These are phyloP conservation scores for Apiotrichum brassicae DNA, from an alignment of 1,284 basidiomycete genomes.

Conservation along the genomic window DNA sequence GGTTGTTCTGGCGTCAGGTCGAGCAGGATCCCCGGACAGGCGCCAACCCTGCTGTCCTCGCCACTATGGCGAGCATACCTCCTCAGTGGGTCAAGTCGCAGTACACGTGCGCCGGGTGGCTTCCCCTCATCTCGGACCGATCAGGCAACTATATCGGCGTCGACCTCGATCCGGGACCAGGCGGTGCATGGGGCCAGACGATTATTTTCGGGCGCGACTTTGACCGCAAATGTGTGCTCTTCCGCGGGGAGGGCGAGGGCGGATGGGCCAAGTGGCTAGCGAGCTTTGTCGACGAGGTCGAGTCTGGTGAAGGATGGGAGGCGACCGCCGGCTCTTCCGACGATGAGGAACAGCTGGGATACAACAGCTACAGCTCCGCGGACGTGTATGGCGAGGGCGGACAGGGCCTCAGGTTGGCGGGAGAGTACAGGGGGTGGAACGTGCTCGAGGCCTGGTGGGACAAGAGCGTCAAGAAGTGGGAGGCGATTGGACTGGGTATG, in stretches of 20 bases:
- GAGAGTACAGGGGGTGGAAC: constrained; percentile 82
- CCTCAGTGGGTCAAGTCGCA: constrained; percentile 81
- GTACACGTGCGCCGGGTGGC: constrained; percentile 93
- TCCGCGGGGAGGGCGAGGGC: constrained; percentile 77
- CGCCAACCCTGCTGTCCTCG: constrained; percentile 61
- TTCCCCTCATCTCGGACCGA: constrained; percentile 88
- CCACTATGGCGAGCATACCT: constrained; percentile 82
- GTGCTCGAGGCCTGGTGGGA: constrained; percentile 88
- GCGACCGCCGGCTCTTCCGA: constrained; percentile 53
- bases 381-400: constrained; percentile 63
- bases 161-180: constrained; percentile 78
- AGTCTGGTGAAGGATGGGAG: constrained; percentile 79
- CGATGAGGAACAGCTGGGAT: constrained; percentile 68
- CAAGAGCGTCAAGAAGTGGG: constrained; percentile 74
- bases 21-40: constrained; percentile 70
- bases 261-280: constrained; percentile 96
- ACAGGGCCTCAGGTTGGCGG: constrained; percentile 60
- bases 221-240: constrained; percentile 93
- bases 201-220: constrained; percentile 97
- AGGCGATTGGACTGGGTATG: constrained; percentile 64
- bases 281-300: constrained; percentile 87
- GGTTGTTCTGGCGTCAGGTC: constrained; percentile 87
- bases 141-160: constrained; percentile 95
- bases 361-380: constrained; percentile 74
- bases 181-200: constrained; percentile 78